These are phyloP conservation scores for Pyricularia grisea DNA, from an alignment of 2,329 filamentous ascomycete species.

Conservation along the genomic window DNA sequence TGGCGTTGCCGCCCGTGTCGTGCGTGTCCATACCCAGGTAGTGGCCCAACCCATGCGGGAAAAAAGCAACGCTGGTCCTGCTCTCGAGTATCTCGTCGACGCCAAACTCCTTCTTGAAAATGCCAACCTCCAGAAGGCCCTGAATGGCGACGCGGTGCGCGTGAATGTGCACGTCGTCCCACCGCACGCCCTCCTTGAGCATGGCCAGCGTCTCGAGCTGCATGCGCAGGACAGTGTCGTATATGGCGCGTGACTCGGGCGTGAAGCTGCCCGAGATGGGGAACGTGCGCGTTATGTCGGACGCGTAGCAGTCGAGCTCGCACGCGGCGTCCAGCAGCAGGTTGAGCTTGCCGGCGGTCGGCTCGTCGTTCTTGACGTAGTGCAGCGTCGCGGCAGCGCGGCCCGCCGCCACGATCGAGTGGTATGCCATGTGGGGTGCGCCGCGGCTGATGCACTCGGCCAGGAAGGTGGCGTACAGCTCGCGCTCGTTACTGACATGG, in stretches of 20 bases:
- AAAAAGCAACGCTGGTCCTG: conserved; percentile 80
- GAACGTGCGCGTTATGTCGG: conserved; percentile 75
- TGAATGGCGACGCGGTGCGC: conserved; percentile 78
- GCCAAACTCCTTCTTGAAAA: conserved; percentile 50
- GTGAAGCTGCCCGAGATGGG: conserved; percentile 67
- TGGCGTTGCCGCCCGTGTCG: conserved; percentile 70
- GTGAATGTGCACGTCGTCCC: conserved; percentile 72
- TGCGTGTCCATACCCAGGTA: conserved; percentile 91
- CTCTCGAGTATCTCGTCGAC: conserved; percentile 66
- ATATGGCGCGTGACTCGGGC: conserved; percentile 62
- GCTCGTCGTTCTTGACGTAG: conserved; percentile 71
- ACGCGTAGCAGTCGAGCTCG: conserved; percentile 65
- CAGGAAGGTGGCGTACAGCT: conserved; percentile 75
- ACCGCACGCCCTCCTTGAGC: conserved; percentile 64
- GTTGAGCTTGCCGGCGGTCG: conserved; percentile 62
- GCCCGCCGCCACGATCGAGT: conserved; percentile 75
- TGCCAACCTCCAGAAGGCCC: conserved; percentile 65
- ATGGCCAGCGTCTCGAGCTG: conserved; percentile 66
- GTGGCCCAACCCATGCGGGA: conserved; percentile 85
- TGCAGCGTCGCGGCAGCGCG: conserved; percentile 77
- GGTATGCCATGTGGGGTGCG: conserved; percentile 77
- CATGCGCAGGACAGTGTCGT: conserved; percentile 80
- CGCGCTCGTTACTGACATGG: conserved; percentile 63
- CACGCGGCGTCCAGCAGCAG: conserved; percentile 77
- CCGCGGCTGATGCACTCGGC: conserved; percentile 66